A percentile compares a stretch with the other conserved stretches of the same genome.
Conservation (phyloP, 352 stramenopile species). For the Pythium graminicola region DNA sequence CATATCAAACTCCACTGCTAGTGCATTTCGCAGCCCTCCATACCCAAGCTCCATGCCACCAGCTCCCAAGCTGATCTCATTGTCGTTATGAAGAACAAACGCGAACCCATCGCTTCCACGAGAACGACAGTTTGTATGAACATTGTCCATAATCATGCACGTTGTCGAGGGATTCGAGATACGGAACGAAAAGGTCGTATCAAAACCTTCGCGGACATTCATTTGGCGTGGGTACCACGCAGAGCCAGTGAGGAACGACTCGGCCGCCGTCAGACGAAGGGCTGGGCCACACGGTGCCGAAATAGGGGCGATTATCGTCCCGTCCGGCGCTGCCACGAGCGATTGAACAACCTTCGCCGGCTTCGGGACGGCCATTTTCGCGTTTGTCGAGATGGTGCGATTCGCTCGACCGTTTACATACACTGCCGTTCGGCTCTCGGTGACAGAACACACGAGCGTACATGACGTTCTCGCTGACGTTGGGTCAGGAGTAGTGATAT, state of each 20-base stretch:
- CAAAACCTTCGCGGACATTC: conserved; percentile 89
- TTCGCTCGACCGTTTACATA: conserved; percentile 35
- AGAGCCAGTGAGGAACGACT: conserved; percentile 66
- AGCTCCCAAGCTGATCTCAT: conserved; percentile 50
- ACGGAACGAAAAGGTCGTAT: conserved; percentile 79
- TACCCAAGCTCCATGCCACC: conserved; percentile 83
- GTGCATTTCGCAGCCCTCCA: conserved; percentile 69
- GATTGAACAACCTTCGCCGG: conserved; percentile 38
- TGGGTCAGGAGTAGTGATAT: conserved; percentile 7
- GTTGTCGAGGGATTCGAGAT: conserved; percentile 79
- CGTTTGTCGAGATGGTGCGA: conserved; percentile 41
- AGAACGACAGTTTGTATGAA: conserved; percentile 76
- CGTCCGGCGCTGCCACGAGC: neutral
- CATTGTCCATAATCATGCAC: conserved; percentile 86
- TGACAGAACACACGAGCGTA: conserved; percentile 38
- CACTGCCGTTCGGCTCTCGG: conserved; percentile 28
- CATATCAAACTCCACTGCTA: conserved; percentile 91
- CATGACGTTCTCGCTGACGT: conserved; percentile 22
- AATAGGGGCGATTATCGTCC: conserved; percentile 27
- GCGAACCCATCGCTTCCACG: conserved; percentile 71
- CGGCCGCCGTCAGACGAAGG: conserved; percentile 75
- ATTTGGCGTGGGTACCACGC: conserved; percentile 88
- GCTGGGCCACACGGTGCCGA: conserved; percentile 49
- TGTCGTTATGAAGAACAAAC: conserved; percentile 82
- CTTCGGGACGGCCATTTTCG: conserved; percentile 28